These are phyloP conservation scores for Carallia brachiata DNA, from an alignment of 345 rosid genomes.

Conservation along the genomic window DNA sequence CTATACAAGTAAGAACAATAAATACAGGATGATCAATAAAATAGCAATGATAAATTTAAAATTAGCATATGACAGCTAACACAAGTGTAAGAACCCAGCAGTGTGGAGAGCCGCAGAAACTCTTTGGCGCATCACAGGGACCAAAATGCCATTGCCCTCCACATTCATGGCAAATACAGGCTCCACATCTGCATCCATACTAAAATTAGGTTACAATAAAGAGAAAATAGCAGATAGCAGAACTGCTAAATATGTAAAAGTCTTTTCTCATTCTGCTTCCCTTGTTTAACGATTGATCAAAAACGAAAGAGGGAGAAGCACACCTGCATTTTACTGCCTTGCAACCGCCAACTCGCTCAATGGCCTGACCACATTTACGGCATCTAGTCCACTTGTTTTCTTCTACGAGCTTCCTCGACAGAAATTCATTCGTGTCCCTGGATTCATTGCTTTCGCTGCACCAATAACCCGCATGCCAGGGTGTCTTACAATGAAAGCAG, in stretches of 20 bases:
- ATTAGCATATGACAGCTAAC: no score
- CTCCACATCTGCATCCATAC: slow-evolving; percentile 1
- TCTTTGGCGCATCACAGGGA: background rate
- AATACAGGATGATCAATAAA: no score
- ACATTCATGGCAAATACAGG: background rate
- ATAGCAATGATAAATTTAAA: no score
- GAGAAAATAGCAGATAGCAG: no score
- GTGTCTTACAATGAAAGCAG: slow-evolving; percentile 19
- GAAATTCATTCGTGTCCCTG: slow-evolving; percentile 16
- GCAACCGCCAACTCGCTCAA: slow-evolving; percentile 10
- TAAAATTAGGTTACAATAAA: no score
- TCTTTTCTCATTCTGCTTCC: no score
- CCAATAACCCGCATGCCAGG: slow-evolving; percentile 21
- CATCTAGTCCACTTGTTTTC: slow-evolving; percentile 16
- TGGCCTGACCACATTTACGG: slow-evolving; percentile 5
- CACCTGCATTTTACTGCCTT: slow-evolving; percentile 4
- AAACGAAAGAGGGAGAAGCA: background rate
- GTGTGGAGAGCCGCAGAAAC: background rate
- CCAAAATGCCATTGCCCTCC: background rate
- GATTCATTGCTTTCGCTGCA: slow-evolving; percentile 12
- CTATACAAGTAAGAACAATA: no score
- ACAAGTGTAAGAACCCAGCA: no score
- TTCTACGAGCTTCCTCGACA: background rate
- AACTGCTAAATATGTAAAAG: no score
- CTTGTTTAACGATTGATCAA: no score